Conservation (phyloP, 2,329 filamentous ascomycete species). For the Aspergillus pseudotamarii region DNA sequence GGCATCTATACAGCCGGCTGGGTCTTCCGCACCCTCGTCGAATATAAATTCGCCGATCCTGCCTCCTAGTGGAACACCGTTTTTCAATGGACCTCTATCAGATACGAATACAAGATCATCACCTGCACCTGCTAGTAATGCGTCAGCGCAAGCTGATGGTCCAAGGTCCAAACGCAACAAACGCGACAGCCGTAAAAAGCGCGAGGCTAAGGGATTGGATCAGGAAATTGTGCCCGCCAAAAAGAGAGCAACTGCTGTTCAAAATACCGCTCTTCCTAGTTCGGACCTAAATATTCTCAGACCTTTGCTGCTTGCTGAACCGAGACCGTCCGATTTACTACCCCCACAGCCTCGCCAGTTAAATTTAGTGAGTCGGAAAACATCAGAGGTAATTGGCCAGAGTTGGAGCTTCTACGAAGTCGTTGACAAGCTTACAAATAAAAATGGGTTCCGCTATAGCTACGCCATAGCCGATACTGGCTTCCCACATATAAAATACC, state of each 20-base stretch:
- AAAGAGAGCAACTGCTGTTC: slow-evolving; percentile 34
- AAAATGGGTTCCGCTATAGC: slow-evolving; percentile 79
- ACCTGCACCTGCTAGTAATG: slow-evolving; percentile 34
- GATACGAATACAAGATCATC: slow-evolving; percentile 38
- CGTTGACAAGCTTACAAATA: slow-evolving; percentile 61
- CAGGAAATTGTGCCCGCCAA: slow-evolving; percentile 39
- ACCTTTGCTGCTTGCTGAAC: slow-evolving; percentile 44
- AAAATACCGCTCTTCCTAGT: slow-evolving; percentile 39
- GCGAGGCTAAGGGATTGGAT: slow-evolving; percentile 46
- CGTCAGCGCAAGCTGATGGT: slow-evolving; percentile 33
- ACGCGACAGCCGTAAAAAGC: slow-evolving; percentile 48
- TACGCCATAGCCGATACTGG: slow-evolving; percentile 87
- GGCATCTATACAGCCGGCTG: slow-evolving; percentile 36
- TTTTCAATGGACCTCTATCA: slow-evolving; percentile 30
- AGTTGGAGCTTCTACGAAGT: slow-evolving; percentile 48
- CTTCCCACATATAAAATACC: slow-evolving; percentile 88
- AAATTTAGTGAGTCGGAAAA: slow-evolving; percentile 39
- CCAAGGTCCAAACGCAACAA: slow-evolving; percentile 44
- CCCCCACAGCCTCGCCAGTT: slow-evolving; percentile 45
- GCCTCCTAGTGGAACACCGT: slow-evolving; percentile 30
- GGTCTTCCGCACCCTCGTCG: slow-evolving; percentile 39
- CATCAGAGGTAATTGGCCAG: slow-evolving; percentile 37
- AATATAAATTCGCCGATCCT: slow-evolving; percentile 40
- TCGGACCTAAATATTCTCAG: slow-evolving; percentile 43
- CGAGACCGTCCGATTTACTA: slow-evolving; percentile 39